Conservation (phyloP, 2,329 filamentous ascomycete species). For the Aspergillus phoenicis region DNA sequence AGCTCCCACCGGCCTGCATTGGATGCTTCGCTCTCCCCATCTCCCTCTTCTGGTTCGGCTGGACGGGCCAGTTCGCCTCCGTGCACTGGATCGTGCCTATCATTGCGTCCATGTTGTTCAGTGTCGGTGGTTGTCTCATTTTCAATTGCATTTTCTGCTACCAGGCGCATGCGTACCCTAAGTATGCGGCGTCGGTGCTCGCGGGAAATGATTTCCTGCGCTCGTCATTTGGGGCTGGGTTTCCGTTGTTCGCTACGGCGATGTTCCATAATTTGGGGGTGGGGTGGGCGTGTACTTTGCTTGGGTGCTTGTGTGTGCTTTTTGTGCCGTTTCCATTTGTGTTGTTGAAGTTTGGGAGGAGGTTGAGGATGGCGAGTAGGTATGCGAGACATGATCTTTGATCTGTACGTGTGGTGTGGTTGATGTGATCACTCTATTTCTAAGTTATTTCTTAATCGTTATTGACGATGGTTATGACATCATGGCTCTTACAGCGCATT, state of each 20-base stretch:
- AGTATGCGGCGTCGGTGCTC: slow-evolving; percentile 70
- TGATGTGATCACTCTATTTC: too few relatives aligned
- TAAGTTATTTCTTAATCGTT: too few relatives aligned
- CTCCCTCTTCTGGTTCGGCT: slow-evolving; percentile 69
- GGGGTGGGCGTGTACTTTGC: slow-evolving; percentile 34
- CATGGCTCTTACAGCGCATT: background rate
- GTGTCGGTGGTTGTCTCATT: slow-evolving; percentile 69
- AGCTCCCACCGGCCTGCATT: slow-evolving; percentile 66
- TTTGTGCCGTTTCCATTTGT: slow-evolving; percentile 47
- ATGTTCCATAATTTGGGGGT: slow-evolving; percentile 40
- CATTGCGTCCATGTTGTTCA: slow-evolving; percentile 64
- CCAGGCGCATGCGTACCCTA: slow-evolving; percentile 71
- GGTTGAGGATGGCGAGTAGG: slow-evolving; percentile 25
- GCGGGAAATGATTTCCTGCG: slow-evolving; percentile 73
- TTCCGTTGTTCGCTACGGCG: slow-evolving; percentile 33
- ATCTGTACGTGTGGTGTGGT: background rate
- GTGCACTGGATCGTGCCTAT: slow-evolving; percentile 68
- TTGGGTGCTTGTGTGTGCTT: slow-evolving; percentile 31
- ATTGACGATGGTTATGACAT: background rate
- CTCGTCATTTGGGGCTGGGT: slow-evolving; percentile 54
- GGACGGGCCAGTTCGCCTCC: slow-evolving; percentile 60
- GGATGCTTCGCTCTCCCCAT: slow-evolving; percentile 63
- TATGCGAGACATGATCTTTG: slow-evolving; percentile 28
- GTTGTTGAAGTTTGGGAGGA: slow-evolving; percentile 16
- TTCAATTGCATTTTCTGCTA: slow-evolving; percentile 75